A percentile compares a stretch with the other conserved stretches of the same genome.
Evolutionary conservation across 768 basidiomycete species (phyloP).

Genomic region (Daedaleopsis nitida): DNA sequence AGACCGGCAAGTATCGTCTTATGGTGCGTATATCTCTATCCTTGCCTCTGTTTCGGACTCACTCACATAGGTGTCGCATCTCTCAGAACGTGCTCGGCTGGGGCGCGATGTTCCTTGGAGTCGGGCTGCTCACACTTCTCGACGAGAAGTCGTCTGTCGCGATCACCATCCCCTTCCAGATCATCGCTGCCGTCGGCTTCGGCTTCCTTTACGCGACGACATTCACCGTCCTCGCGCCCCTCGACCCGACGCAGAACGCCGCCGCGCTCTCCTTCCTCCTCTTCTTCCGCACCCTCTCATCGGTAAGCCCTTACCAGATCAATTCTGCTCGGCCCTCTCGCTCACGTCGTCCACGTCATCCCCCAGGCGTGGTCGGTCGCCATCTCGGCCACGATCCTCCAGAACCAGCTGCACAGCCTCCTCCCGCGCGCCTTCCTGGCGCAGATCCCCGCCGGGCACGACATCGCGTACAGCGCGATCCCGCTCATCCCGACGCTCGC

Average conservation of each 20-base stretch:
- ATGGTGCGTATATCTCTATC: conserved; percentile 22
- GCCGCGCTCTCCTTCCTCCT: conserved; percentile 36
- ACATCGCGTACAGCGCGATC: conserved; percentile 32
- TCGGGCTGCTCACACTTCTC: conserved; percentile 38
- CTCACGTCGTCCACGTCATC: background rate
- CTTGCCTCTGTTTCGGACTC: too few species aligned
- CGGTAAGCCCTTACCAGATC: conserved; percentile 18
- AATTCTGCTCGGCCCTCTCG: background rate
- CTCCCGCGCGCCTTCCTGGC: conserved; percentile 34
- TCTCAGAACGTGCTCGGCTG: conserved; percentile 40
- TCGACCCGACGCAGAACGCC: conserved; percentile 35
- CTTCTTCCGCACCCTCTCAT: conserved; percentile 27
- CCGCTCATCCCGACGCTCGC: conserved; percentile 30
- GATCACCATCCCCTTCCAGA: conserved; percentile 23
- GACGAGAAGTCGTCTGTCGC: conserved; percentile 20
- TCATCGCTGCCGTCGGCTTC: conserved; percentile 32
- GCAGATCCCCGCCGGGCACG: conserved; percentile 28
- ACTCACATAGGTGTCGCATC: too few species aligned
- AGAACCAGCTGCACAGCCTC: conserved; percentile 36
- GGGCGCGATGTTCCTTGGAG: conserved; percentile 37
- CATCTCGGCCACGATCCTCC: conserved; percentile 38
- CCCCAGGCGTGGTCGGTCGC: conserved; percentile 38
- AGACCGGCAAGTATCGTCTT: conserved; percentile 36
- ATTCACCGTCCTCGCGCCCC: conserved; percentile 21
- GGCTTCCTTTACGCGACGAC: conserved; percentile 26